Evolutionary conservation across 2,329 filamentous ascomycete species (phyloP).

Genomic region (Diaporthe caulivora): DNA sequence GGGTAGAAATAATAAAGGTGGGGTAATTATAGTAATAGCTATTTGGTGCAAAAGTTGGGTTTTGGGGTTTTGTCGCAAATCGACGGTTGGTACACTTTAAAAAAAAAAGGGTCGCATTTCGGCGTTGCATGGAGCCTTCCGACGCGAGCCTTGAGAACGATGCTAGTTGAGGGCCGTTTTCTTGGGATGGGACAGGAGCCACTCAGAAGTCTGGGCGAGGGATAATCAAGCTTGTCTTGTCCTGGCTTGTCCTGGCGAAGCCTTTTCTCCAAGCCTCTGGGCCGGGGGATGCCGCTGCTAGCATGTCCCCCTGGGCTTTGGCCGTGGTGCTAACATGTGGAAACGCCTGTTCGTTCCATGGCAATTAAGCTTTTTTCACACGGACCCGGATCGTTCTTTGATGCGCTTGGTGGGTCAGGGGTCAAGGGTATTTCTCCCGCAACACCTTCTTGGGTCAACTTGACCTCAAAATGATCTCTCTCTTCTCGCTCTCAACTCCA

Average conservation of each 20-base stretch:
- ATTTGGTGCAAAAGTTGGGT: too few species aligned
- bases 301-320: too few species aligned
- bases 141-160: neutral
- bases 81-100: too few species aligned
- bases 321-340: too few species aligned
- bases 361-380: slow-evolving; percentile 10
- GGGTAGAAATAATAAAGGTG: too few species aligned
- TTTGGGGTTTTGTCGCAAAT: too few species aligned
- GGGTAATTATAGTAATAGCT: too few species aligned
- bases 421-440: neutral
- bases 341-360: slow-evolving; percentile 8
- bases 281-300: neutral
- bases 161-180: neutral
- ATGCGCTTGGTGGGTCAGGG: neutral
- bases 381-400: neutral
- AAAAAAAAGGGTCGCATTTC: neutral
- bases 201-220: neutral
- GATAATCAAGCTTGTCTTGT: neutral
- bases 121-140: neutral
- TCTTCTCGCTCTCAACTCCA: neutral
- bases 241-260: neutral
- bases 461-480: neutral
- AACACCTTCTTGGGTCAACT: neutral
- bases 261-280: slow-evolving; percentile 20
- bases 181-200: neutral